Evolutionary conservation across 331 rosid species (phyloP), one percentile per base, ranked within the genome.

Genomic region (Dryas integrifolia): DNA sequence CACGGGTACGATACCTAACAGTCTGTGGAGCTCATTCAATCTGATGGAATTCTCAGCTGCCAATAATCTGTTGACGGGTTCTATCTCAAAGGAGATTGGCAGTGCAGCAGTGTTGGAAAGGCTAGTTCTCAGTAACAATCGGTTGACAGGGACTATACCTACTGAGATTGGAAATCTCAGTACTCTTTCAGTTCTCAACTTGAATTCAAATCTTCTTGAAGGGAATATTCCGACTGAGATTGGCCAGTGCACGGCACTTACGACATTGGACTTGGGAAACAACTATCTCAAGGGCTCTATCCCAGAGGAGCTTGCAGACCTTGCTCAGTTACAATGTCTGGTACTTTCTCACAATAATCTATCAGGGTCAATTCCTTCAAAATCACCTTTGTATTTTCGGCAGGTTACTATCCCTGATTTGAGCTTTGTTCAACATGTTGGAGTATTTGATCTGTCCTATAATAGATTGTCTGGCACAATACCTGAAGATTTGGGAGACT

Each of bases 41-140:
- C 82, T 95, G 65, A 80, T 95, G 96, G 99, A 95, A 66, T 88
- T 95, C 67, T 89, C 98, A n/a, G 99, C 96, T 43, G 82, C 97
- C 0, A 89, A 92, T 77, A 95, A 95, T 77, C 86, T 26, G 67
- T 76, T 95, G 76, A 86, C 81, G 65, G 98, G 96, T 61, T 81
- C 82, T 74, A 83, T 95, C 15, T 82, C 96, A 7, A 58, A 13
- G 69, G 97, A 89, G 81, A 95, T 92, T 69, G 91, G 96, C 43
- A 81, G 62, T 71, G 97, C 93, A 0, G 86, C 73, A 65, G 47
- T 56, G 12, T 81, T 95, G 72, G 67, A 83, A 73, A 86, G 92
- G 80, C 96, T 95, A 51, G 99, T 86, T 67, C 88, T 95, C 5
- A 80, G 86, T 77, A 88, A 84, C 77, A 95, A 95, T 70, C 79